phyloP scores from a whole-genome alignment of 768 basidiomycete species.

The Suillus variegatus region DNA sequence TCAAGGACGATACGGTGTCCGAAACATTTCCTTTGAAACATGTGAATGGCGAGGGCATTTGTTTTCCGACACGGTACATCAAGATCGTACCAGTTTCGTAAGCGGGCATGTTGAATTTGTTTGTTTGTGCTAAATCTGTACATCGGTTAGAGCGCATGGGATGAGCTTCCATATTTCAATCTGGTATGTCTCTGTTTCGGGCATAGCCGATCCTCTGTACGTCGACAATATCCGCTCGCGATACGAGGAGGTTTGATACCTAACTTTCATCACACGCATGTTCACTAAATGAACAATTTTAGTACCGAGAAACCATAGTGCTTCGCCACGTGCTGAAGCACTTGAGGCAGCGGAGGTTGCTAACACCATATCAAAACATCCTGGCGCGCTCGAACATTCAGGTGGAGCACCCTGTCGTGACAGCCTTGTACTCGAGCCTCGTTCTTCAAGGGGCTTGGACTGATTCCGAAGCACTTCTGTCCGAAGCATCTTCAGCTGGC shows the following conservation, averaged over 20 bases:
- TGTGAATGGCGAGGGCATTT: slow-evolving; percentile 54
- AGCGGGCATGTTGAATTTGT: slow-evolving; percentile 26
- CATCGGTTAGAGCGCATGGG: slow-evolving; percentile 58
- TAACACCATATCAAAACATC: slow-evolving; percentile 64
- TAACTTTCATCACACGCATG: neutral
- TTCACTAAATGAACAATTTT: neutral
- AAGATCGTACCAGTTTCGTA: slow-evolving; percentile 79
- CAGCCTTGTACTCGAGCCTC: slow-evolving; percentile 60
- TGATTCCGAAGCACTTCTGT: slow-evolving; percentile 55
- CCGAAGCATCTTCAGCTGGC: slow-evolving; percentile 47
- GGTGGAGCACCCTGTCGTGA: slow-evolving; percentile 72
- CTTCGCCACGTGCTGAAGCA: slow-evolving; percentile 75
- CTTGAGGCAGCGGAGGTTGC: slow-evolving; percentile 71
- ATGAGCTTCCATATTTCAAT: slow-evolving; percentile 78
- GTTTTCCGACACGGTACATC: slow-evolving; percentile 66
- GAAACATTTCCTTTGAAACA: slow-evolving; percentile 67
- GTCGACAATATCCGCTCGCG: slow-evolving; percentile 54
- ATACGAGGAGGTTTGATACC: slow-evolving; percentile 62
- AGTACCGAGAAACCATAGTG: slow-evolving; percentile 69
- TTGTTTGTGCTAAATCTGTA: neutral
- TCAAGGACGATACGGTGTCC: slow-evolving; percentile 64
- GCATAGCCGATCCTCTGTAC: slow-evolving; percentile 54
- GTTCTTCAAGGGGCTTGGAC: slow-evolving; percentile 70
- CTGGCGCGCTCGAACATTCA: slow-evolving; percentile 54
- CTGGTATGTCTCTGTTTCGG: slow-evolving; percentile 69